Conservation (phyloP, 2,329 filamentous ascomycete genomes). For the Amesomyces nigricolor region DNA sequence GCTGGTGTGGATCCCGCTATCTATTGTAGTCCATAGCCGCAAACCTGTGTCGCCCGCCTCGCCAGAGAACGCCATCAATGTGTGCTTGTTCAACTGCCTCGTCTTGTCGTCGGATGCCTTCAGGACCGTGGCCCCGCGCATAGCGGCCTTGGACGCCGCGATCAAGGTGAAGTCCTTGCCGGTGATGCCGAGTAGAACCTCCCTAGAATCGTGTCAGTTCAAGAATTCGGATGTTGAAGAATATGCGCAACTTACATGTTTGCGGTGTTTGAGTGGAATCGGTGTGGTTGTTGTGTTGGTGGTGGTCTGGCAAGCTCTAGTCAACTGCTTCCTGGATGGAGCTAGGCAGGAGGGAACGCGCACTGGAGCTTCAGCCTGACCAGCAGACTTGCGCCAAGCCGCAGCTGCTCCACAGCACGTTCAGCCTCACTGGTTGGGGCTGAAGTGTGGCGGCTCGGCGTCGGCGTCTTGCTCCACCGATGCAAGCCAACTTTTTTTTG, state of each 20-base stretch:
- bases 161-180: constrained; percentile 99
- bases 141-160: constrained; percentile 94
- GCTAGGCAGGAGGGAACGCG: constrained; percentile 24
- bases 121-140: constrained; percentile 94
- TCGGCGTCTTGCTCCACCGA: constrained; percentile 23
- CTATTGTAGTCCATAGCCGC: constrained; percentile 22
- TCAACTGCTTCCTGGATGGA: constrained; percentile 10
- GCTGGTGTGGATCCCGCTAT: background rate
- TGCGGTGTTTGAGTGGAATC: constrained; percentile 13
- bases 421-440: constrained; percentile 8
- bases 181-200: constrained; percentile 95
- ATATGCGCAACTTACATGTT: constrained; percentile 28
- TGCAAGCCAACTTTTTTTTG: constrained; percentile 24
- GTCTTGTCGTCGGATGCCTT: constrained; percentile 98
- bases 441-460: constrained; percentile 17
- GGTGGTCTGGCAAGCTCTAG: constrained; percentile 19
- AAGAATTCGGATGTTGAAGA: too few species aligned
- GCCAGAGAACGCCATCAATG: constrained; percentile 89
- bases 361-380: constrained; percentile 19
- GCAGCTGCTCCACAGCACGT: background rate
- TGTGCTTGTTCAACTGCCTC: constrained; percentile 83
- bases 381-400: constrained; percentile 1
- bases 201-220: constrained; percentile 51
- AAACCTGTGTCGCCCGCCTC: constrained; percentile 92
- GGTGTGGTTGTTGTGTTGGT: constrained; percentile 8